These are phyloP conservation scores for Delonix regia DNA, from an alignment of 306 rosid species.

Conservation along the genomic window DNA sequence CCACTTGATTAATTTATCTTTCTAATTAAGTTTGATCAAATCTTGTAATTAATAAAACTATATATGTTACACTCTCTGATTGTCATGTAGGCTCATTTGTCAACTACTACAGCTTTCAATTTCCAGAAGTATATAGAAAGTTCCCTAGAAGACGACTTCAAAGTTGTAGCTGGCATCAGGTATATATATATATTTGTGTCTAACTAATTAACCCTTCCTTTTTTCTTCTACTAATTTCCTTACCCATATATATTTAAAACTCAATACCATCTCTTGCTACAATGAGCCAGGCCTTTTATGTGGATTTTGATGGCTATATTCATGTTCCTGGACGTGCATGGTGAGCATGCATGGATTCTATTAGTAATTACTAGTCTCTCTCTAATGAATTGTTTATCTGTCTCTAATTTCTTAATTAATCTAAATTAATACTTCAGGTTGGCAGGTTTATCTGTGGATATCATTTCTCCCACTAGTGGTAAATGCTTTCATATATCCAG, in stretches of 20 bases:
- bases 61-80: too few species aligned
- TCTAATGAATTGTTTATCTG: too few species aligned
- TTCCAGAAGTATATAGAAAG: conserved; percentile 60
- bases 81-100: conserved; percentile 50
- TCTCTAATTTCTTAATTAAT: neutral
- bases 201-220: too few species aligned
- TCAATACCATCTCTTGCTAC: neutral
- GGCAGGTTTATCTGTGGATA: conserved; percentile 62
- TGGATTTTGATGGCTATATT: conserved; percentile 61
- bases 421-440: conserved; percentile 41
- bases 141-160: conserved; percentile 64
- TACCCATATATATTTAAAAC: neutral
- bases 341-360: conserved; percentile 29
- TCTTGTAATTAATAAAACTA: too few species aligned
- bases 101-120: conserved; percentile 44
- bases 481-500: conserved; percentile 29
- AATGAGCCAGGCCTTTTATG: conserved; percentile 56
- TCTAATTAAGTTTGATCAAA: too few species aligned
- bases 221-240: too few species aligned
- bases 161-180: conserved; percentile 66
- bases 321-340: conserved; percentile 61
- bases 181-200: neutral
- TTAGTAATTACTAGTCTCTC: too few species aligned
- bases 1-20: neutral
- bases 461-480: conserved; percentile 62